phyloP scores from a whole-genome alignment of 148 eudicot species.

The Arctostaphylos glauca region DNA sequence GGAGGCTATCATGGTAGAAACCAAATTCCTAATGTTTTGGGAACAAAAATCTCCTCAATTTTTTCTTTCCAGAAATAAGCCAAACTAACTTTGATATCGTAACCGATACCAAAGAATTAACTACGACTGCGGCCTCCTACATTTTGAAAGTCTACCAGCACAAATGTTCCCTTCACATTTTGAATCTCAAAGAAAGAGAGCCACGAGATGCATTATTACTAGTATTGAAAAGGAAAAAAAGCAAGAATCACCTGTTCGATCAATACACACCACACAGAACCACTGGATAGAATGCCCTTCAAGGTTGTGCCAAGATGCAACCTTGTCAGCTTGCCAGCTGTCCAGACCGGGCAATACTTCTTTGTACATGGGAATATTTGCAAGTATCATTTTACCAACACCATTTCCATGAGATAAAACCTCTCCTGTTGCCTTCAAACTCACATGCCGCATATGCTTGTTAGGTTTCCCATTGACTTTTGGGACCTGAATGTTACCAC shows the following conservation, averaged over 20 bases:
- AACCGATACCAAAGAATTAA: background rate
- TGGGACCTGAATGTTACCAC: conserved; percentile 41
- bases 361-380: conserved; percentile 59
- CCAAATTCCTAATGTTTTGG: background rate
- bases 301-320: conserved; percentile 82
- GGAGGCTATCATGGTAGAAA: background rate
- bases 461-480: conserved; percentile 85
- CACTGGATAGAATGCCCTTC: conserved; percentile 87
- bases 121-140: background rate
- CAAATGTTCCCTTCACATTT: background rate
- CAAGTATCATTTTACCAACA: conserved; percentile 61
- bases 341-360: conserved; percentile 82
- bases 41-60: background rate
- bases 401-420: conserved; percentile 60
- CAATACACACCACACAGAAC: conserved; percentile 70
- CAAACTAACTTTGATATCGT: background rate
- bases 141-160: background rate
- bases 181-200: background rate
- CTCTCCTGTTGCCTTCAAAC: conserved; percentile 52
- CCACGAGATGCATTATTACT: background rate
- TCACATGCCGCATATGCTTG: conserved; percentile 54
- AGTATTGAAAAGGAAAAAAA: background rate
- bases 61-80: background rate
- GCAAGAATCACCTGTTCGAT: conserved; percentile 66
- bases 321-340: conserved; percentile 73